A percentile compares a stretch with the other conserved stretches of the same genome.
Conservation (phyloP, 441 rosid species). For the Arabidopsis hybrid region DNA sequence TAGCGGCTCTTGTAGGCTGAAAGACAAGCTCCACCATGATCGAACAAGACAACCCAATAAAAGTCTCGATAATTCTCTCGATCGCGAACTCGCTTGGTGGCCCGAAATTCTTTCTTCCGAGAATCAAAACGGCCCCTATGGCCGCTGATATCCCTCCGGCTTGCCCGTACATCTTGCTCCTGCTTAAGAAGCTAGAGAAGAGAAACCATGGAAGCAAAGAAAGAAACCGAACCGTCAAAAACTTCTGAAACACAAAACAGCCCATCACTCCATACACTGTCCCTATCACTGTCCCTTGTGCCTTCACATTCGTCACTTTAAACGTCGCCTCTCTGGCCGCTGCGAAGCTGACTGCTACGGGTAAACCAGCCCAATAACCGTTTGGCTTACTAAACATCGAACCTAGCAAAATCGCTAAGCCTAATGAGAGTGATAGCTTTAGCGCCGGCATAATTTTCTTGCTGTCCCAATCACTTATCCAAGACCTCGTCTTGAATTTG, state of each 20-base stretch:
- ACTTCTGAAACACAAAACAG: conserved; percentile 71
- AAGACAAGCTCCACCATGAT: conserved; percentile 64
- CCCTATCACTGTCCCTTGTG: conserved; percentile 93
- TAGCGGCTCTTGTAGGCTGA: conserved; percentile 73
- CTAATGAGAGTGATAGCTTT: conserved; percentile 71
- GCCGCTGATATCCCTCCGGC: conserved; percentile 88
- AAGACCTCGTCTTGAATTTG: conserved; percentile 19
- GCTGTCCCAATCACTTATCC: conserved; percentile 44
- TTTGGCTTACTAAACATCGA: conserved; percentile 67
- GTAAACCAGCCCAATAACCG: conserved; percentile 84
- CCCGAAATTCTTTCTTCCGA: conserved; percentile 80
- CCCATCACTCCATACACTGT: conserved; percentile 86
- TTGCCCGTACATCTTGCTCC: conserved; percentile 76
- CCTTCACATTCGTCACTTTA: conserved; percentile 75
- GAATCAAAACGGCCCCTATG: conserved; percentile 77
- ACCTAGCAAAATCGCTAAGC: conserved; percentile 74
- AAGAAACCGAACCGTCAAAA: conserved; percentile 66
- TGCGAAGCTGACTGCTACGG: conserved; percentile 72
- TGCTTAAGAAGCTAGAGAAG: conserved; percentile 65
- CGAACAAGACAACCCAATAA: conserved; percentile 78
- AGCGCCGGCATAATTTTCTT: conserved; percentile 61
- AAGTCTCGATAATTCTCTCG: conserved; percentile 81
- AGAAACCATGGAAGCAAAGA: conserved; percentile 91
- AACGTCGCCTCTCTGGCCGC: conserved; percentile 77
- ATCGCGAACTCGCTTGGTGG: conserved; percentile 82